Base-by-base conservation (phyloP, 257 asterid genomes). In the Jaltomata sinuosa region DNA sequence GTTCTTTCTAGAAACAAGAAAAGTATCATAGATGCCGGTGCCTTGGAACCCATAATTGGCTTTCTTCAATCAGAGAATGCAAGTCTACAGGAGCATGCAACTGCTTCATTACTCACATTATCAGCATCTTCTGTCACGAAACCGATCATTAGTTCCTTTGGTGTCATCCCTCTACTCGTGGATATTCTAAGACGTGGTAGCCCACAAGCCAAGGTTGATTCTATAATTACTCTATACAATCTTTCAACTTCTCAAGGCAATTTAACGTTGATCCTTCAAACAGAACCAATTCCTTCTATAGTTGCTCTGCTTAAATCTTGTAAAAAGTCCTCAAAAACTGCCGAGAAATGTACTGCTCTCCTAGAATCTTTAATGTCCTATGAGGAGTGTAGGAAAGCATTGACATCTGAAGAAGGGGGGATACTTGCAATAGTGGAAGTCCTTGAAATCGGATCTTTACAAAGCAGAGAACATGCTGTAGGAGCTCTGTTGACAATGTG, bases 1-100 rank as follows among this genome's bases (percentile, higher is more conserved):
- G n/a, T n/a, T n/a, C n/a, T n/a, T n/a, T n/a, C n/a, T n/a, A n/a
- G 99, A 67, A 95, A 96, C 87, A 96, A 94, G 91, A 91, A 87
- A 52, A 92, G 88, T 82, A 92, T 94, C 84, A 88, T 96, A 11
- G 91, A 90, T 2, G 94, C 98, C 2, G 98, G 99, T 32, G 98
- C 97, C 31, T 82, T 96, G 19, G 89, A 92, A 59, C 98, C 99
- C 1, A 91, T 96, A 7, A 88, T 92, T 34, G 71, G 85, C 68
- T 93, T 96, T 89, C 99, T 96, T 50, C 91, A 83, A 85, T 93
- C 97, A 0, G 93, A 89, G 61, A 88, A 91, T 81, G 40, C 55
- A 81, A 74, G 86, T 68, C 80, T 96, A 83, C 95, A 93, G 57
- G 98, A 93, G 86, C 90, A 92, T 50, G 97, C 99, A 38, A 91